These are phyloP conservation scores for Malassezia yamatoensis DNA, from an alignment of 1,284 basidiomycete species.

Conservation along the genomic window DNA sequence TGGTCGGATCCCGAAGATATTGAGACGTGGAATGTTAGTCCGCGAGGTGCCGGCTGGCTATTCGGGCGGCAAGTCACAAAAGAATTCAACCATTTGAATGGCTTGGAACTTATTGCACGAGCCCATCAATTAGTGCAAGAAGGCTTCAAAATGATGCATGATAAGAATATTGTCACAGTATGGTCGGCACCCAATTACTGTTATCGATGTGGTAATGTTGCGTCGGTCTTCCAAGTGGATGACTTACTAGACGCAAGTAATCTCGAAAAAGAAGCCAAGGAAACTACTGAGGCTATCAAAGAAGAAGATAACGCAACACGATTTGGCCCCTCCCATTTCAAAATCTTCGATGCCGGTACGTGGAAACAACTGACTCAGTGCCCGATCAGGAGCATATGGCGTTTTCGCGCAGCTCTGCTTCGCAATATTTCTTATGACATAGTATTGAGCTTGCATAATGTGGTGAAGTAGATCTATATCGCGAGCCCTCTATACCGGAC, in stretches of 20 bases:
- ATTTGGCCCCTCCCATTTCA: constrained; percentile 47
- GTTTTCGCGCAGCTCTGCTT: constrained; percentile 20
- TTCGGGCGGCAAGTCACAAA: constrained; percentile 76
- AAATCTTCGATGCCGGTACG: constrained; percentile 49
- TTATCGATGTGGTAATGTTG: constrained; percentile 47
- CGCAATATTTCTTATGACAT: constrained; percentile 28
- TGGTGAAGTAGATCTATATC: constrained; percentile 10
- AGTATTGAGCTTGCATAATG: not conserved
- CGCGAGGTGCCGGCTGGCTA: constrained; percentile 89
- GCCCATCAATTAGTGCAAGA: constrained; percentile 84
- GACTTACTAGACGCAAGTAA: constrained; percentile 20
- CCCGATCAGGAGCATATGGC: constrained; percentile 30
- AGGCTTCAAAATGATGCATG: constrained; percentile 37
- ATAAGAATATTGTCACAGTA: constrained; percentile 31
- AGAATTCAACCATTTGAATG: constrained; percentile 90
- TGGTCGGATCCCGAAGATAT: constrained; percentile 84
- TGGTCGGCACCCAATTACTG: constrained; percentile 40
- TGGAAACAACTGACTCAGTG: constrained; percentile 10
- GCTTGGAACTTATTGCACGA: constrained; percentile 70
- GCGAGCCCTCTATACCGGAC: not conserved
- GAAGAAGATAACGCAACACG: constrained; percentile 20
- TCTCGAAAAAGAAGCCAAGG: not conserved
- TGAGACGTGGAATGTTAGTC: constrained; percentile 87
- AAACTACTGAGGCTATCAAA: not conserved
- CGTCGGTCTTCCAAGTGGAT: constrained; percentile 44